Conservation (phyloP, 352 stramenopile species). For the Pythium dissimile region DNA sequence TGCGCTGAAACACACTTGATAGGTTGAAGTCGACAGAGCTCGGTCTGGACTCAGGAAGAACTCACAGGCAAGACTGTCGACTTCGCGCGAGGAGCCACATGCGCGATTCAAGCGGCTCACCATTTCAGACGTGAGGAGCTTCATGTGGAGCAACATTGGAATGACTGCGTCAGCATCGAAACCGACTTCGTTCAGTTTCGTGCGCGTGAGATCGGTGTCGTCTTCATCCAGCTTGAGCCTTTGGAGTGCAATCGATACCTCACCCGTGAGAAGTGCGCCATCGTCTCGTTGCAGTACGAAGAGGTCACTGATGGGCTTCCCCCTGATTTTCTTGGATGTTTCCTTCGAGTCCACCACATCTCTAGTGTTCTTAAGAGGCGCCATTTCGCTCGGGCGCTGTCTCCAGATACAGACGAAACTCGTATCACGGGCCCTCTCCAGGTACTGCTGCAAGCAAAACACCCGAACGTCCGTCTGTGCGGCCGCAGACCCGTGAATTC, state of each 20-base stretch:
- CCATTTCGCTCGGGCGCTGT: neutral
- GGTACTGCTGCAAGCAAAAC: slow-evolving; percentile 45
- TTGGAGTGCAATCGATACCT: neutral
- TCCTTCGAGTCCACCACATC: too few relatives aligned
- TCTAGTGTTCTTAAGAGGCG: too few relatives aligned
- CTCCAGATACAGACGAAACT: slow-evolving; percentile 46
- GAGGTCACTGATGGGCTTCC: slow-evolving; percentile 2
- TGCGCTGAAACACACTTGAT: slow-evolving; percentile 25
- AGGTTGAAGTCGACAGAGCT: neutral
- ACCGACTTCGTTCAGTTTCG: slow-evolving; percentile 19
- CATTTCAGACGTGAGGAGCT: slow-evolving; percentile 49
- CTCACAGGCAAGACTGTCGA: slow-evolving; percentile 37
- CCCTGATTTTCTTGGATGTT: neutral
- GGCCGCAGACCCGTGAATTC: too few relatives aligned
- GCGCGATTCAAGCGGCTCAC: slow-evolving; percentile 46
- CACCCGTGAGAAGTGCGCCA: neutral
- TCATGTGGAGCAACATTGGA: slow-evolving; percentile 53
- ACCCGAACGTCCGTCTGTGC: neutral
- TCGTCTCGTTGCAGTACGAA: slow-evolving; percentile 1
- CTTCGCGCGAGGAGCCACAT: slow-evolving; percentile 23
- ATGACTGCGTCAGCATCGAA: slow-evolving; percentile 43
- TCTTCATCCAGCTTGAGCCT: slow-evolving; percentile 1
- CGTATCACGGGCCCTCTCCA: slow-evolving; percentile 25
- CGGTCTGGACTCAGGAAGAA: slow-evolving; percentile 41
- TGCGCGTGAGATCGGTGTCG: slow-evolving; percentile 1